phyloP scores from a whole-genome alignment of 352 stramenopile genomes.

The Phytophthora boehmeriae region DNA sequence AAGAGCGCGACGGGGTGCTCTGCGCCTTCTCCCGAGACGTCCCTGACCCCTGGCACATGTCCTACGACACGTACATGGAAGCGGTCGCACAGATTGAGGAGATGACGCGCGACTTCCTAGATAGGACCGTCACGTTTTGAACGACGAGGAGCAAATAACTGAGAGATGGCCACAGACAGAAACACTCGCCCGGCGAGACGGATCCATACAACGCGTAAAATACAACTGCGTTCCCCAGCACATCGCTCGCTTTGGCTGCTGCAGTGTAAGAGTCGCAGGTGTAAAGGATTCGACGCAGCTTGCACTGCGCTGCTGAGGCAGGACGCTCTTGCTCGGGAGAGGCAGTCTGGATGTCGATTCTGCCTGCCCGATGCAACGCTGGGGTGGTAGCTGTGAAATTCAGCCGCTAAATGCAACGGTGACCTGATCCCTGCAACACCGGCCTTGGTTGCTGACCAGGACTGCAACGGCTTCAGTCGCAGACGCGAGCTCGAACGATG shows the following conservation, averaged over 20 bases:
- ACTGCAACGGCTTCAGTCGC: too few relatives aligned
- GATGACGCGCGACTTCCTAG: conserved; percentile 78
- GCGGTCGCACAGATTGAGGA: conserved; percentile 78
- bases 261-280: neutral
- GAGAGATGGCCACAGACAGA: neutral
- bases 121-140: conserved; percentile 59
- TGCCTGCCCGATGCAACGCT: conserved; percentile 24
- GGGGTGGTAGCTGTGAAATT: conserved; percentile 3
- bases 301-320: too few relatives aligned
- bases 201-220: too few relatives aligned
- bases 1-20: conserved; percentile 61
- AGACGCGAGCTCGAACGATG: too few relatives aligned
- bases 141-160: neutral
- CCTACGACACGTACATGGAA: conserved; percentile 84
- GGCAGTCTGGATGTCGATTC: neutral
- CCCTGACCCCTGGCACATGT: conserved; percentile 84
- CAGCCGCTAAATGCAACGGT: too few relatives aligned
- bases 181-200: neutral
- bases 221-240: too few relatives aligned
- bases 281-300: too few relatives aligned
- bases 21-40: conserved; percentile 67
- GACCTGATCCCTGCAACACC: too few relatives aligned
- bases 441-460: too few relatives aligned
- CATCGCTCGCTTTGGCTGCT: too few relatives aligned
- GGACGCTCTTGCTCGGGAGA: too few relatives aligned